Evolutionary conservation across 768 basidiomycete species (phyloP), one percentile per base, ranked within the genome.

Genomic region (Roridomyces roridus): DNA sequence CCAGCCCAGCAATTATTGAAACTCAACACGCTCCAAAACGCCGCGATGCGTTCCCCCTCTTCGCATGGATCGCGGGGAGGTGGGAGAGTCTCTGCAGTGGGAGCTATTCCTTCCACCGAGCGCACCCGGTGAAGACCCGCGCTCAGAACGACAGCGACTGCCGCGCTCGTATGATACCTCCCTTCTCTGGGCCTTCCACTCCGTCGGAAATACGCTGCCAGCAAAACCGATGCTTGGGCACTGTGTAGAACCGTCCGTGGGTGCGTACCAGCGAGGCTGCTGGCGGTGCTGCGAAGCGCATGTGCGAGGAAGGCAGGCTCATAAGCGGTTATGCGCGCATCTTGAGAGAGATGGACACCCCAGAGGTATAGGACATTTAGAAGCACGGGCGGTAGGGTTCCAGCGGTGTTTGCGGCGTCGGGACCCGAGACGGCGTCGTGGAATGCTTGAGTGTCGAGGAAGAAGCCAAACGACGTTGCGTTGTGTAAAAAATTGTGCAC

Each of bases 181-280:
- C 79, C 83, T 77, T n/a, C 46, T 69, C 80, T 60, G 5, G 68
- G 53, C 14, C 81, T 72, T 17, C 73, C 78, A 26, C 70, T 68
- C 23, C 71, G 69, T 51, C 79, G 74, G 65, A 82, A 78, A 55
- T 79, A 81, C 45, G 72, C 70, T 1, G 76, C 69, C 24, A 85
- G 67, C 18, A 84, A 68, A 6, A 83, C 65, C 21, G 80, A 72
- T 1, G 74, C 66, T 44, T 79, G 78, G 8, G 74, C 40, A 24
- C 72, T 63, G 20, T 76, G 69, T 15, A 78, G 60, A 18, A 74
- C 65, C 31, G 51, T 55, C 14, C 68, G 63, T 39, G 70, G 67
- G 8, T 77, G 76, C 26, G 71, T 72, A 8, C 69, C 65, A 12
- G 70, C 61, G 18, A 77, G 58, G 36, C 61, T 63, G 9, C 55